phyloP scores from a whole-genome alignment of 1,139 yeast species.

The Yamadazyma blattariae region DNA sequence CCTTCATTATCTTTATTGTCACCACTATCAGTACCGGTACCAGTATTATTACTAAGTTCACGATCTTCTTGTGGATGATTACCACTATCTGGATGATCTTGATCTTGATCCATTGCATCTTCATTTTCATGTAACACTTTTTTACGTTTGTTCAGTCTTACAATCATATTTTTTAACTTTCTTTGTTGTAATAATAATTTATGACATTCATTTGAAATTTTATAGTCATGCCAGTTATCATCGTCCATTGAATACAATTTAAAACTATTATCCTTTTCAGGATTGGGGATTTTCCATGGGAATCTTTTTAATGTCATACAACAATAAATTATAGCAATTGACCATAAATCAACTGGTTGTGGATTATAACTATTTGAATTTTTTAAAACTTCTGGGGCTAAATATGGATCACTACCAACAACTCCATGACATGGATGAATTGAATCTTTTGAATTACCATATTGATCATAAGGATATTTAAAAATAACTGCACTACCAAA shows the following conservation, averaged over 20 bases:
- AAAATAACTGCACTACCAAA: slow-evolving; percentile 96
- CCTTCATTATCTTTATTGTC: background rate
- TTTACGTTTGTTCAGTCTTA: slow-evolving; percentile 43
- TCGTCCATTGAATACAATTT: slow-evolving; percentile 56
- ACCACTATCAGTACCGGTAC: no score
- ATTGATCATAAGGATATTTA: slow-evolving; percentile 80
- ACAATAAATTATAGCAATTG: slow-evolving; percentile 90
- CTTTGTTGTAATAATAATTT: slow-evolving; percentile 45
- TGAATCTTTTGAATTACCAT: slow-evolving; percentile 45
- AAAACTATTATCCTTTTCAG: slow-evolving; percentile 80
- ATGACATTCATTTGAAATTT: slow-evolving; percentile 49
- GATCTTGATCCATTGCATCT: slow-evolving; percentile 1
- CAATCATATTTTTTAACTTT: slow-evolving; percentile 41
- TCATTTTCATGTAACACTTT: slow-evolving; percentile 17
- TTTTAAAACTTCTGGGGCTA: slow-evolving; percentile 92
- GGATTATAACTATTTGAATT: slow-evolving; percentile 77
- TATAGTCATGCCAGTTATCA: slow-evolving; percentile 51
- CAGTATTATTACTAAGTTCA: no score
- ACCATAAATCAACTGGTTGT: slow-evolving; percentile 93
- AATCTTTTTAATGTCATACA: slow-evolving; percentile 93
- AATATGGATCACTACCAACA: slow-evolving; percentile 96
- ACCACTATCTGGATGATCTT: slow-evolving; percentile 2
- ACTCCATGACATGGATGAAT: slow-evolving; percentile 86
- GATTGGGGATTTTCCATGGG: slow-evolving; percentile 95
- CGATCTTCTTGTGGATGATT: slow-evolving; percentile 3